Evolutionary conservation across 2,329 filamentous ascomycete genomes (phyloP), one percentile per base, ranked within the genome.

Genomic region (Sarocladiaceae sp.): DNA sequence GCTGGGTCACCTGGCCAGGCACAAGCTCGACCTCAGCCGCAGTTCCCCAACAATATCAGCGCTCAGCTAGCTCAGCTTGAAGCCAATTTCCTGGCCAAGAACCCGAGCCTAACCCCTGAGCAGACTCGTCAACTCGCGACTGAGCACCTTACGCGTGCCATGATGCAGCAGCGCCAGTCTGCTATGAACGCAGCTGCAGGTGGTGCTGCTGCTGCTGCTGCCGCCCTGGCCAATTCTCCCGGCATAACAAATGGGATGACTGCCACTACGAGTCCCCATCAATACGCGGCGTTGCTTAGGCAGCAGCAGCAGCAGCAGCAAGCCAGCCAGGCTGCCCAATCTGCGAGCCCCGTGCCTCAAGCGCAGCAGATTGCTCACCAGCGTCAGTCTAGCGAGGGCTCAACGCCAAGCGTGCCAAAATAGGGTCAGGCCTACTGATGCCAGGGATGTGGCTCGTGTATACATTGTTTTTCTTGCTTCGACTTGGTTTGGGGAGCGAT

Each of bases 171-270:
- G 58, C 72, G 72, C 51, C 74, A 79, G 55, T 74, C 72, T 22
- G 78, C 78, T 2, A 80, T 82, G 75, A 78, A 74, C 57, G 74
- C 77, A 25, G 78, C 79, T 2, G 76, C 78, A 2, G 79, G 78
- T 10, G 74, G 67, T 13, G 68, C 71, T 15, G 50, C 36, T 25
- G 50, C 50, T 8, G 28, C 18, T 11, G 50, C 28, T 23, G 53
- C n/a, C n/a, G n/a, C 33, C 3, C 20, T 48, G n/a, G 50, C 47
- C 33, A 50, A 36, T 4, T 71, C 71, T 7, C 74, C 75, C 13
- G 71, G 72, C 2, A 71, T 79, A 51, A 69, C 39, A 18, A 79
- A 75, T 49, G 72, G 75, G 17, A 71, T 78, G 47, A 66, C 72
- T 1, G 69, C 71, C 17, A 76, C 75, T 0, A 71, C 72, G 1